Evolutionary conservation across 176 grass and related monocot species (phyloP).

Genomic region (Secale cereale): DNA sequence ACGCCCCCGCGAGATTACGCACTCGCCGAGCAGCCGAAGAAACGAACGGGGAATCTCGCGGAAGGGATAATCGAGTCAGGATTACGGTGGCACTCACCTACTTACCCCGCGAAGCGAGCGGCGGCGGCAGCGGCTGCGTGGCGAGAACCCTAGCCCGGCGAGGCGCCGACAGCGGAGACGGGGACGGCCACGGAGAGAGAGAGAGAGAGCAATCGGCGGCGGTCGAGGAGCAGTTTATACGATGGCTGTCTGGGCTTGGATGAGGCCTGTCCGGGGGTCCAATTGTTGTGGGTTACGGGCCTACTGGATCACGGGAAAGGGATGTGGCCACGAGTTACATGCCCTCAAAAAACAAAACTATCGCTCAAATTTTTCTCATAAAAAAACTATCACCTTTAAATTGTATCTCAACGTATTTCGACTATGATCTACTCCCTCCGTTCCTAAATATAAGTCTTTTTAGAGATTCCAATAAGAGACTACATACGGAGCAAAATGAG

Average conservation of each 20-base stretch:
- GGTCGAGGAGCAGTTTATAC: constrained; percentile 12
- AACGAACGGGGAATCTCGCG: not conserved
- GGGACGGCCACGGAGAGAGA: not conserved
- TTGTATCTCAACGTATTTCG: too few relatives aligned
- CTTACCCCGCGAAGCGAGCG: not conserved
- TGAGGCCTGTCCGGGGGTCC: not conserved
- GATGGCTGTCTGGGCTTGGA: not conserved
- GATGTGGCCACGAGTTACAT: too few relatives aligned
- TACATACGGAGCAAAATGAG: too few relatives aligned
- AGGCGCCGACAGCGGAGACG: not conserved
- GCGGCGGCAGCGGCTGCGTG: not conserved
- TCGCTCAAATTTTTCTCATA: too few relatives aligned
- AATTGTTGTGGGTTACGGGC: too few relatives aligned
- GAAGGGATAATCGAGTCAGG: not conserved
- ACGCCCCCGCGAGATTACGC: not conserved
- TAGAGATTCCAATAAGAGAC: too few relatives aligned
- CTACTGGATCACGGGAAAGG: too few relatives aligned
- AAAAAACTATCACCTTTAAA: too few relatives aligned
- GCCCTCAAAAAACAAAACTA: too few relatives aligned
- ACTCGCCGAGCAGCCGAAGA: not conserved
- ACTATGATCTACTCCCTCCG: too few relatives aligned
- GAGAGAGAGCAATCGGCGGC: not conserved
- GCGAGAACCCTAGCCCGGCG: constrained; percentile 32
- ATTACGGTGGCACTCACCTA: not conserved
- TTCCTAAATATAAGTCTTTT: too few relatives aligned